Evolutionary conservation across 2,329 filamentous ascomycete species (phyloP), one percentile per base, ranked within the genome.

Genomic region (Chrysosporium keratinophilum): DNA sequence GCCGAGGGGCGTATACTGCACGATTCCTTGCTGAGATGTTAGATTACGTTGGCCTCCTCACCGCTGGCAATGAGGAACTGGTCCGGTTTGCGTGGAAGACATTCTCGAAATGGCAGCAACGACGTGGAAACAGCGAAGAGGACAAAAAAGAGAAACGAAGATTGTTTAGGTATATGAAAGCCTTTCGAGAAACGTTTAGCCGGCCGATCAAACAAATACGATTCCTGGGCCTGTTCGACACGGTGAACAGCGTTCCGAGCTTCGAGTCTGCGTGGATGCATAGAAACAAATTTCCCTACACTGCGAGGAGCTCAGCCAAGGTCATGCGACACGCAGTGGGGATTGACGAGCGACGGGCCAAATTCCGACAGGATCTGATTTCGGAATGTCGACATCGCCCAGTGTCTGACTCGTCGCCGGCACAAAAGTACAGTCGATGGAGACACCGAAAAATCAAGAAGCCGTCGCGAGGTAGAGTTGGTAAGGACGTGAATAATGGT

Each of bases 171-270:
- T 63, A 59, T 58, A 71, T 76, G 57, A 66, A 65, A 1, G 73
- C 73, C 0, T 78, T 78, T 53, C 73, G 72, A 43, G 69, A 71
- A 39, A 77, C 75, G 0, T 78, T 78, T 54, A 77, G 74, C 57
- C 71, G 72, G 37, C 62, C 65, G 17, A 71, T 73, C 41, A 73
- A 77, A 50, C 57, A 59, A 43, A 71, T 78, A 4, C 75, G 75
- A 59, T 79, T 79, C 62, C 71, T 80, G 12, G 77, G 77, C 1
- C 67, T 79, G 41, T 79, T 76, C 67, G 77, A 80, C 58, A 76
- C 73, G 50, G 77, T 80, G 42, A 77, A 76, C 61, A 76, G 73
- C 2, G 74, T 79, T 5, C 62, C 62, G 9, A 58, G 58, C 28
- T 63, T 68, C 42, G 64, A 67, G 39, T 56, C 64, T 35, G 64